phyloP scores from a whole-genome alignment of 768 basidiomycete species.

The Leucocoprinus leucothites region DNA sequence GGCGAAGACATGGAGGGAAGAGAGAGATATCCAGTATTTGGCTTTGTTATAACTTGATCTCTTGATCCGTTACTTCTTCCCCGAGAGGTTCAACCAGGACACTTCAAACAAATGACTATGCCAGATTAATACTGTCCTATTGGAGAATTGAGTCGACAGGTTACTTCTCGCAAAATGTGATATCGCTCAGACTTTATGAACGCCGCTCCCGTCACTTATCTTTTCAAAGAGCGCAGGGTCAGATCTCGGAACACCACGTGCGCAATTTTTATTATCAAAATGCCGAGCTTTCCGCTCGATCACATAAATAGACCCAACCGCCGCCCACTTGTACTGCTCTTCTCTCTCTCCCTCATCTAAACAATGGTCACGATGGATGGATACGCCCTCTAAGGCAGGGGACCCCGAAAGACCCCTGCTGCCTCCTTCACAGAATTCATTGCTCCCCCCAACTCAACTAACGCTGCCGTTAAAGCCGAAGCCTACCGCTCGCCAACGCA shows the following conservation, averaged over 20 bases:
- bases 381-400: slow-evolving; percentile 51
- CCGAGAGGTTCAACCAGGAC: no score
- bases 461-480: no score
- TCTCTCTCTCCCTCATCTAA: slow-evolving; percentile 17
- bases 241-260: slow-evolving; percentile 2
- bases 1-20: slow-evolving; percentile 19
- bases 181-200: no score
- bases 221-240: no score
- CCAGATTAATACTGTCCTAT: no score
- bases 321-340: slow-evolving; percentile 4
- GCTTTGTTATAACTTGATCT: slow-evolving; percentile 15
- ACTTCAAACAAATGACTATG: no score
- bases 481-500: no score
- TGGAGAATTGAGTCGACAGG: no score
- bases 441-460: no score
- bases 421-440: slow-evolving; percentile 11
- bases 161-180: no score
- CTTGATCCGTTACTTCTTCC: not conserved
- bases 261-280: not conserved
- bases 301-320: not conserved
- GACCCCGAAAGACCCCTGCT: slow-evolving; percentile 34
- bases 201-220: no score
- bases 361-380: slow-evolving; percentile 40
- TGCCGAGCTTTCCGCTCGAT: not conserved
- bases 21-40: slow-evolving; percentile 19